Base-by-base conservation (phyloP, 2,329 filamentous ascomycete species). In the Fusarium papillatum region DNA sequence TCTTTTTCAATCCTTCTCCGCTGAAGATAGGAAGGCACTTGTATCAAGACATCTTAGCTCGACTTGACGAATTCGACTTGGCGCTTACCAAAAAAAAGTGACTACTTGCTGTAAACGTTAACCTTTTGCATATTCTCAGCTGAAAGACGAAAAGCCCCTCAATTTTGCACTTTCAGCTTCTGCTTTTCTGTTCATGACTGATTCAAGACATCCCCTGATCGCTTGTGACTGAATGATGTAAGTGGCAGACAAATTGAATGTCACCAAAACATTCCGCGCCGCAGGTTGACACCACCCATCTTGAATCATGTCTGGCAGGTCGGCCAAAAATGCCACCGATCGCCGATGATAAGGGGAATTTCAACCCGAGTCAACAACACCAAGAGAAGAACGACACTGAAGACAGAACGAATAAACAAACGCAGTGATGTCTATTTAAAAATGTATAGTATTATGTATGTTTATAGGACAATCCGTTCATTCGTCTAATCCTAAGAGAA, bases 401-500 rank as follows among this genome's bases (percentile, higher is more conserved):
- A 5, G 3, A 22, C 36, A 59, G 19, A 8, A 31, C 11, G 17
- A n/a, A 55, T 17, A 39, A 57, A 50, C 31, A 17, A 17, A 22
- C 29, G 36, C 17, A 19, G 13, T 46, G 38, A n/a, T 14, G 17
- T 53, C 38, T 29, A 38, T 41, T 60, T 53, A 60, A 67, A 64
- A 73, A 68, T 50, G 43, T 78, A 68, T 70, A 75, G 36, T 78
- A 74, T 79, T 73, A 77, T 70, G 66, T 76, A 76, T 72, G 57
- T 67, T 55, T 67, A 70, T 75, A 64, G 70, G 77, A 76, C 71
- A 73, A 73, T 74, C 70, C 76, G 66, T 80, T 79, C 78, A 78
- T 80, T 79, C 73, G 71, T 80, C 77, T 80, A 78, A 78, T 78
- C 71, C 69, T 76, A 71, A 73, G 67, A 73, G 66, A 75, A 73